Percentiles rank a stretch among this genome's conserved stretches.
phyloP scores from a whole-genome alignment of 768 basidiomycete species.

The Leccinum subtestaceum region DNA sequence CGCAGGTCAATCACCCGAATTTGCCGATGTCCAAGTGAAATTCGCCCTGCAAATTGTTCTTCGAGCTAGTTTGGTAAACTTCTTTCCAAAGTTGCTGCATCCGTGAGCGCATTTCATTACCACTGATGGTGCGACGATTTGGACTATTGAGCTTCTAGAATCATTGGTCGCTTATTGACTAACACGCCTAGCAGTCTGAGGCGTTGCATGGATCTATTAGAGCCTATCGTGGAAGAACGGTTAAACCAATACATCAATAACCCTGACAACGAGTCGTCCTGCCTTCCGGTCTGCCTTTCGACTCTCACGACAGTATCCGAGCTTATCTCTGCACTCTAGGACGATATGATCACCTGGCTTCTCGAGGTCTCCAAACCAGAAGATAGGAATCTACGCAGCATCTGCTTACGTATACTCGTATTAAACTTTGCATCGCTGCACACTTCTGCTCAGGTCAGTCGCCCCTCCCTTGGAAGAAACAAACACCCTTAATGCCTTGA shows the following conservation, averaged over 20 bases:
- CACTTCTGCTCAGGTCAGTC: conserved; percentile 32
- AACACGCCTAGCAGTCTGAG: conserved; percentile 32
- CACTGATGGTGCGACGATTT: conserved; percentile 10
- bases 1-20: conserved; percentile 37
- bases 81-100: conserved; percentile 34
- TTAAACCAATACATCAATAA: conserved; percentile 26
- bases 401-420: conserved; percentile 34
- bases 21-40: conserved; percentile 31
- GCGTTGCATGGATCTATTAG: conserved; percentile 29
- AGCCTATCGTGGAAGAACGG: conserved; percentile 35
- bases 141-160: conserved; percentile 20
- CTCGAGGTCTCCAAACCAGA: conserved; percentile 31
- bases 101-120: conserved; percentile 28
- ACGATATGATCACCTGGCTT: conserved; percentile 43
- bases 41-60: conserved; percentile 35
- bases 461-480: neutral
- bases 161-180: conserved; percentile 33
- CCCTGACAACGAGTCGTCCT: conserved; percentile 16
- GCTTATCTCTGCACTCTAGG: conserved; percentile 21
- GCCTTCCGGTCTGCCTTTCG: conserved; percentile 33
- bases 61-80: conserved; percentile 32
- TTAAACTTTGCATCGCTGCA: conserved; percentile 40
- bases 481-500: conserved; percentile 2
- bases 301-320: neutral
- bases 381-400: conserved; percentile 27